Evolutionary conservation across 768 basidiomycete genomes (phyloP).

Genomic region (Pulveroboletus sp.): DNA sequence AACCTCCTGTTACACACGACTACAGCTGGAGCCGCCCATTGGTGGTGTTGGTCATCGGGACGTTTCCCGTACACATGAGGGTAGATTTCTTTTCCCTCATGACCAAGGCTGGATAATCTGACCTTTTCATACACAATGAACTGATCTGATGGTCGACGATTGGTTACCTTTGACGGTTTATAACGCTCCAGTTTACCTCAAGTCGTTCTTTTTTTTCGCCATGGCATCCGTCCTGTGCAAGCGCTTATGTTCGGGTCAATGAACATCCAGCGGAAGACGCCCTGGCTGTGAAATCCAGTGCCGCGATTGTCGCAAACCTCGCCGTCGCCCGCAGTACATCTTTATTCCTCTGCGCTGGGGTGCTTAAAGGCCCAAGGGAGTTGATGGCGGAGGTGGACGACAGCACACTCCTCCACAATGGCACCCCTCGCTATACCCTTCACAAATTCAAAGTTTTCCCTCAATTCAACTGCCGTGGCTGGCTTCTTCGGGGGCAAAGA

Average conservation of each 20-base stretch:
- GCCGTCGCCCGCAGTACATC: too few species aligned
- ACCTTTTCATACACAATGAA: not conserved
- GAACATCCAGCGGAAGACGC: not conserved
- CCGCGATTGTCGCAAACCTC: too few species aligned
- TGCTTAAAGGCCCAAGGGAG: not conserved
- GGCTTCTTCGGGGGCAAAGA: conserved; percentile 36
- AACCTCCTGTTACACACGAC: not conserved
- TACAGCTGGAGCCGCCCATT: not conserved
- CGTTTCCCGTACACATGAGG: not conserved
- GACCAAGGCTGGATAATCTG: too few species aligned
- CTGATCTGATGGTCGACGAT: too few species aligned
- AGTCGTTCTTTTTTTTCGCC: not conserved
- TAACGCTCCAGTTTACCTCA: not conserved
- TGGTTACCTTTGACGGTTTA: not conserved
- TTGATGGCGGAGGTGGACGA: not conserved
- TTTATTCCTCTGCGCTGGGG: not conserved
- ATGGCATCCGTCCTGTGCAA: too few species aligned
- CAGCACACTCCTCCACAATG: not conserved
- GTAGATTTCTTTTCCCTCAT: too few species aligned
- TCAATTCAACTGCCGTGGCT: conserved; percentile 30
- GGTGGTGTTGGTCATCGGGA: not conserved
- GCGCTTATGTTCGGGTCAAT: not conserved
- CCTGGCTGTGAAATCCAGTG: not conserved
- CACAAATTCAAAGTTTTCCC: conserved; percentile 6
- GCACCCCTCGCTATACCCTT: conserved; percentile 13